Conservation (phyloP, 371 early-diverging fungal genomes). For the Umbelopsis sp. region DNA sequence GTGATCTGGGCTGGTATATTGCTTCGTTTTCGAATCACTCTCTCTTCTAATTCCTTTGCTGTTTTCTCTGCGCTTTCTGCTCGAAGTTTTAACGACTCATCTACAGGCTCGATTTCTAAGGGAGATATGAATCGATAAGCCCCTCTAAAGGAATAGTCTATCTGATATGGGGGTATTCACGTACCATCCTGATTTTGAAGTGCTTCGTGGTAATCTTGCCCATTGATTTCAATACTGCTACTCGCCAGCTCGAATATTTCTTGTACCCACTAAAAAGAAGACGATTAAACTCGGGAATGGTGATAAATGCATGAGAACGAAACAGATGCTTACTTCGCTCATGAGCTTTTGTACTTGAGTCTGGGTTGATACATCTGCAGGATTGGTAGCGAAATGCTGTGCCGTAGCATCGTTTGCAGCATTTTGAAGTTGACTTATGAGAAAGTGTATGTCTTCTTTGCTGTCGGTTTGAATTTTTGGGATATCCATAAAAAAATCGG, state of each 20-base stretch:
- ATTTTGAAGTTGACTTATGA: conserved; percentile 1
- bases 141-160: too few species aligned
- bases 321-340: neutral
- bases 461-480: conserved; percentile 12
- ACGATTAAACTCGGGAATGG: neutral
- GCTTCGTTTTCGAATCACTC: conserved; percentile 13
- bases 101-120: neutral
- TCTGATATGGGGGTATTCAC: neutral
- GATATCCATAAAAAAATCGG: conserved; percentile 4
- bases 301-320: neutral
- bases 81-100: conserved; percentile 10
- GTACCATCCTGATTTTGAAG: conserved; percentile 4
- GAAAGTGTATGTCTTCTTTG: conserved; percentile 11
- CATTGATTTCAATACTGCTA: conserved; percentile 2
- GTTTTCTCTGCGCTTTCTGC: conserved; percentile 11
- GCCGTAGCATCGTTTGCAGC: neutral
- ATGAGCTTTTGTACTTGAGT: neutral
- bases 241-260: neutral
- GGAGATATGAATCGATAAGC: neutral
- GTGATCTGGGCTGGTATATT: conserved; percentile 12
- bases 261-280: neutral
- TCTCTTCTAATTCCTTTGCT: conserved; percentile 13
- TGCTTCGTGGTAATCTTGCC: conserved; percentile 9
- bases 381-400: neutral
- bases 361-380: neutral